Conservation (phyloP, 768 basidiomycete species). For the Auricularia sp. region DNA sequence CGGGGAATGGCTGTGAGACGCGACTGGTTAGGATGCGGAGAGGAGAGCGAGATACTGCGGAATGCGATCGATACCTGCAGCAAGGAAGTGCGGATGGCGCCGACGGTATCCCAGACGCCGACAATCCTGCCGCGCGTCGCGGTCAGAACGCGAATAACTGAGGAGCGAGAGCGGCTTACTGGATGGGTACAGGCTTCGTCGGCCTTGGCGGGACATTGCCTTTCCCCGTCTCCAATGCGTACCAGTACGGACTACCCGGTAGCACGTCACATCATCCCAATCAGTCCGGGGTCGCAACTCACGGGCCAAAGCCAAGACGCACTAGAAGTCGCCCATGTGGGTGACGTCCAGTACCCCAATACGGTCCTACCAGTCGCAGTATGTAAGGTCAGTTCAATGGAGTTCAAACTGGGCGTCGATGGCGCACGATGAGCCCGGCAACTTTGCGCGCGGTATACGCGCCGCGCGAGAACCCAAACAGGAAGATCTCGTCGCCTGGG, state of each 20-base stretch:
- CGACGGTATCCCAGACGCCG: constrained; percentile 20
- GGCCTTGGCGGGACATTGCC: not conserved
- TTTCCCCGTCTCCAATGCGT: not conserved
- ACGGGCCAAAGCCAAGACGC: not conserved
- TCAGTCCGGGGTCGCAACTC: too few species aligned
- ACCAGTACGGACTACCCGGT: not conserved
- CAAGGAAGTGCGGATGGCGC: constrained; percentile 6
- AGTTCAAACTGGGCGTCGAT: too few species aligned
- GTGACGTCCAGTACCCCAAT: constrained; percentile 10
- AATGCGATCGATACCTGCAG: not conserved
- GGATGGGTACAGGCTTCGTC: not conserved
- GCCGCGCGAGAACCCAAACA: constrained; percentile 14
- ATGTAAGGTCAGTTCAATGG: too few species aligned
- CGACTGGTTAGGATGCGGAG: too few species aligned
- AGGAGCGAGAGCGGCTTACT: not conserved
- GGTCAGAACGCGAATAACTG: too few species aligned
- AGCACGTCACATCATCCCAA: too few species aligned
- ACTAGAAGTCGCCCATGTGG: constrained; percentile 9
- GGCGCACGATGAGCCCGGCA: constrained; percentile 7
- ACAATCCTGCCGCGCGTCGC: constrained; percentile 11
- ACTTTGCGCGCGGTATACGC: constrained; percentile 14
- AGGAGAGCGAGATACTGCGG: too few species aligned
- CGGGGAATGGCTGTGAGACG: not conserved
- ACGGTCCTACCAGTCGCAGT: not conserved
- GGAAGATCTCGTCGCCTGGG: constrained; percentile 4